Base-by-base conservation (phyloP, 129 eudicot genomes). In the Erigeron canadensis region DNA sequence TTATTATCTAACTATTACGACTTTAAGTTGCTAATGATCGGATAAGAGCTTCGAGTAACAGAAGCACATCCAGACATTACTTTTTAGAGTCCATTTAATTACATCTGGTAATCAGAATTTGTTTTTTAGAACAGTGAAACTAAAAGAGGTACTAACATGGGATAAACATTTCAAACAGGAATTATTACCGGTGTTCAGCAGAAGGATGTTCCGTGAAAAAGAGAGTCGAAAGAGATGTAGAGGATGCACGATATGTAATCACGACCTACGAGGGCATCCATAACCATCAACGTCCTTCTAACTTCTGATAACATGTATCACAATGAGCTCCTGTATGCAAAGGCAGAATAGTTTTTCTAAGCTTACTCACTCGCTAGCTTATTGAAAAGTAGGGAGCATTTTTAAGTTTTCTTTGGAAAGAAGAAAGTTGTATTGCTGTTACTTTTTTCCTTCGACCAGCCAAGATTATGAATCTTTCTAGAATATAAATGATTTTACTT, bases 221-320 rank as follows among this genome's bases (percentile, higher is more conserved):
- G 83, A 83, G 90, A 76, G 94, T 90, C 5, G 96, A 90, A 77
- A 70, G 96, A 73, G 96, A 90, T 51, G 80, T 80, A 60, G 89
- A 89, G 38, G 94, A 90, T 77, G 55, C 71, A 12, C 74, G 77
- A 7, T 90, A 81, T 72, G 88, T 90, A 39, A 72, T 90, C 63
- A 90, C 96, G 68, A 90, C 96, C 17, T 90, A 90, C 37, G 96
- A 90, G 71, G 94, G 96, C 41, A 58, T 80, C 69, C 96, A 90
- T 80, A 87, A 80, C 80, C 96, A 90, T 51, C 73, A 79, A 69
- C 75, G 89, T 37, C 86, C 87, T 39, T 70, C 72, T 53, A 53
- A 53, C 58, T 53, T 53, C 58, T 53, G 18, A 53, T 53, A 53
- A 4, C 58, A n/a, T 16, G 58, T 53, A 23, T 18, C 56, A 72